Evolutionary conservation across 208 protist species (phyloP).

Genomic region (Phytomonas sp.): DNA sequence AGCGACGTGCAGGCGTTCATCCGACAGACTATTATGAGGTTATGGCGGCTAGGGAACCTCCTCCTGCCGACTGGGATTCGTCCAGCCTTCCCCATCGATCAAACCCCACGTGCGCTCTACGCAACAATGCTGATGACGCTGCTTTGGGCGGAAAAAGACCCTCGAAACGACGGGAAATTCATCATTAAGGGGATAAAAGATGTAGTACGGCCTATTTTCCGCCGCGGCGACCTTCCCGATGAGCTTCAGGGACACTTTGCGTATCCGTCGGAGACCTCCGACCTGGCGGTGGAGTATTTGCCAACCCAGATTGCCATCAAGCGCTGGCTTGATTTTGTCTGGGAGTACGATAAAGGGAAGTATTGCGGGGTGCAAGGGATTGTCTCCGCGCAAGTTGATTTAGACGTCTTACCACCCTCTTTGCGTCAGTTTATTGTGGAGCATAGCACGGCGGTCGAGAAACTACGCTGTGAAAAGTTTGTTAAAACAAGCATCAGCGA

Average conservation of each 20-base stretch:
- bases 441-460: constrained; percentile 21
- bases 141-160: constrained; percentile 37
- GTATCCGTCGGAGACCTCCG: constrained; percentile 64
- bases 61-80: constrained; percentile 69
- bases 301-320: constrained; percentile 46
- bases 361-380: constrained; percentile 58
- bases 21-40: constrained; percentile 41
- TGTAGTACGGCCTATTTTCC: constrained; percentile 64
- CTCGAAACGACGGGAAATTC: constrained; percentile 13
- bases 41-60: constrained; percentile 73
- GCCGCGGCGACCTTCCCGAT: constrained; percentile 65
- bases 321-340: constrained; percentile 75
- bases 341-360: constrained; percentile 64
- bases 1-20: constrained; percentile 47
- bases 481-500: constrained; percentile 18
- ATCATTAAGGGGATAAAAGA: constrained; percentile 56
- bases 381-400: constrained; percentile 62
- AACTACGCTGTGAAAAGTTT: constrained; percentile 15
- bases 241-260: constrained; percentile 77
- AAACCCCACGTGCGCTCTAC: constrained; percentile 45
- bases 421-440: constrained; percentile 56
- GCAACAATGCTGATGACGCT: constrained; percentile 64
- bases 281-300: constrained; percentile 47
- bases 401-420: constrained; percentile 36
- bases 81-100: constrained; percentile 33